Evolutionary conservation across 1,284 basidiomycete species (phyloP), one percentile per base, ranked within the genome.

Genomic region (Sporisorium scitamineum): DNA sequence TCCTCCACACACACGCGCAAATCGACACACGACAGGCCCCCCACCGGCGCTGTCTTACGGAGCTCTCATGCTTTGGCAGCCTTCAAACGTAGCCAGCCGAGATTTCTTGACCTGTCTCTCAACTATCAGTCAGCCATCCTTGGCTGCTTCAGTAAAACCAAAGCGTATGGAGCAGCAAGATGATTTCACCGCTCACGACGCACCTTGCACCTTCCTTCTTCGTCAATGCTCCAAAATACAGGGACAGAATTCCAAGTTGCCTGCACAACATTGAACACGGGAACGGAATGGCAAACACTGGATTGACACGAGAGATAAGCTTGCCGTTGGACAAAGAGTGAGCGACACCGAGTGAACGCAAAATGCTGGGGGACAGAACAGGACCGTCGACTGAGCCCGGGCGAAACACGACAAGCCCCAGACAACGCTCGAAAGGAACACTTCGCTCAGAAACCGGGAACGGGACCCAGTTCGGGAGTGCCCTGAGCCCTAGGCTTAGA

Each of bases 381-480:
- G 5, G 16, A 39, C 37, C 37, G n/a, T n/a, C n/a, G n/a, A n/a
- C n/a, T n/a, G n/a, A n/a, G n/a, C n/a, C n/a, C n/a, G n/a, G n/a
- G n/a, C n/a, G n/a, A n/a, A 52, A 10, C 14, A 44, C 27, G 24
- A 57, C 24, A 27, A 37, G 5, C 31, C 20, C 51, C 5, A n/a
- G 11, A 42, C 41, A 42, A 20, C 26, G 29, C n/a, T 20, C 5
- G 18, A n/a, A 4, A 7, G 42, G 41, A 39, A 27, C 16, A 14
- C 5, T 2, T 27, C 16, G 8, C 45, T 26, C 24, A 55, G 41
- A 34, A 51, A 20, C 70, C 70, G n/a, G 71, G 71, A 9, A 74
- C 71, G 20, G 57, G 44, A 32, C 58, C 57, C 24, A 80, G 60
- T 50, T 66, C 61, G 8, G 80, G 78, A 20, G 78, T 80, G 16